Conservation (phyloP, 495 filamentous ascomycete genomes). For the Paragyromitra xinjiangensis region DNA sequence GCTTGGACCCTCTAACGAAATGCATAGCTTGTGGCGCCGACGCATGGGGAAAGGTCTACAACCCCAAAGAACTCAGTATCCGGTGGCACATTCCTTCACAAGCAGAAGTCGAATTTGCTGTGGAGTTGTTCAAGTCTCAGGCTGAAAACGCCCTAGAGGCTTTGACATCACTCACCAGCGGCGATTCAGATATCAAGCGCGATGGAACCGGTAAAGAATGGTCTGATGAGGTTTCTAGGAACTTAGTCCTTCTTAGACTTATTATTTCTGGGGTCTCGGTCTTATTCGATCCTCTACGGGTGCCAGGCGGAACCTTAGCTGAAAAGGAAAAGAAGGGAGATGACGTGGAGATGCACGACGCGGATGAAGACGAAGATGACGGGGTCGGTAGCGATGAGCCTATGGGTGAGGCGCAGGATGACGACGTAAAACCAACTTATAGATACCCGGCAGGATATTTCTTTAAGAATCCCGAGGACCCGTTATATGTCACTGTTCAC, state of each 20-base stretch:
- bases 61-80: conserved; percentile 78
- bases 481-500: conserved; percentile 78
- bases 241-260: conserved; percentile 83
- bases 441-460: conserved; percentile 86
- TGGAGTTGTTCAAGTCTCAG: conserved; percentile 85
- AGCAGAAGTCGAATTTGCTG: conserved; percentile 85
- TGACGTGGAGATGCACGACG: conserved; percentile 61
- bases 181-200: conserved; percentile 83
- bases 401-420: conserved; percentile 78
- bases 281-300: conserved; percentile 81
- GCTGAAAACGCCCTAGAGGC: conserved; percentile 71
- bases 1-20: conserved; percentile 12
- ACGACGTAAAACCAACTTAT: conserved; percentile 81
- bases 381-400: conserved; percentile 66
- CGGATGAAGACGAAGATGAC: conserved; percentile 66
- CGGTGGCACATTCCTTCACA: conserved; percentile 87
- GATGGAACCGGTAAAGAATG: conserved; percentile 97
- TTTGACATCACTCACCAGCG: conserved; percentile 77
- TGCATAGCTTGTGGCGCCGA: conserved; percentile 42
- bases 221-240: conserved; percentile 94
- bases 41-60: conserved; percentile 75
- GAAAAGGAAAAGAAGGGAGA: conserved; percentile 60
- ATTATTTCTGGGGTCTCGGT: conserved; percentile 86
- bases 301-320: conserved; percentile 61
- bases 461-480: conserved; percentile 67